Evolutionary conservation across 768 basidiomycete genomes (phyloP), one percentile per base, ranked within the genome.

Genomic region (Collybiopsis confluens): DNA sequence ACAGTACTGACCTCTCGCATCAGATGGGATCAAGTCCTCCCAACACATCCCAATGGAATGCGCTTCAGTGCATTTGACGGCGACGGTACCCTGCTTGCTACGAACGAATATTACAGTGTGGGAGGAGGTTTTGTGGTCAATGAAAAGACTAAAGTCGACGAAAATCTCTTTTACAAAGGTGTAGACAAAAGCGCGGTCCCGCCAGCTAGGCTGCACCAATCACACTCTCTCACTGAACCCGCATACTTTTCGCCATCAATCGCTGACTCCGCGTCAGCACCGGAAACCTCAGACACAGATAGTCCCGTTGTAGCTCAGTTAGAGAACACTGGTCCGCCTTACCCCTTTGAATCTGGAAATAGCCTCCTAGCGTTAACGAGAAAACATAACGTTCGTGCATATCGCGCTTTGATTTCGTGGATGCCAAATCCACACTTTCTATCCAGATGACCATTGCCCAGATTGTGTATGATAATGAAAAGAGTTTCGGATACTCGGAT

Each of bases 71-170:
- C 82, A 30, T 98, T 93, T 59, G 84, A 78, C 50, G 74, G 79
- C 43, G 74, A 87, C n/a, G 95, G 95, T 1, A 83, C 90, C 58
- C 70, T 98, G 56, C 73, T 98, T 54, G 95, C 95, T 1, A 94
- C 92, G 11, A 98, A 98, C 60, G 90, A 94, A 65, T 98, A 96
- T 62, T 97, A 91, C 65, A 92, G 89, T 52, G 92, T 97, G 45
- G 92, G 93, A 2, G 93, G 93, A 41, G 93, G 93, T 2, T 97
- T 96, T 64, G 93, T 96, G 2, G 92, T 97, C 23, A 97, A 97
- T 62, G 90, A 94, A 37, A 90, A 92, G 66, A 97, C 93, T 1
- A 88, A 53, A 89, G 91, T 86, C 52, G 92, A 92, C 60, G 95
- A 98, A 71, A 98, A 98, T 64, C 65, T 97, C 57, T 98, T 91